Base-by-base conservation (phyloP, 2,329 filamentous ascomycete genomes). In the Phialophora chinensis region DNA sequence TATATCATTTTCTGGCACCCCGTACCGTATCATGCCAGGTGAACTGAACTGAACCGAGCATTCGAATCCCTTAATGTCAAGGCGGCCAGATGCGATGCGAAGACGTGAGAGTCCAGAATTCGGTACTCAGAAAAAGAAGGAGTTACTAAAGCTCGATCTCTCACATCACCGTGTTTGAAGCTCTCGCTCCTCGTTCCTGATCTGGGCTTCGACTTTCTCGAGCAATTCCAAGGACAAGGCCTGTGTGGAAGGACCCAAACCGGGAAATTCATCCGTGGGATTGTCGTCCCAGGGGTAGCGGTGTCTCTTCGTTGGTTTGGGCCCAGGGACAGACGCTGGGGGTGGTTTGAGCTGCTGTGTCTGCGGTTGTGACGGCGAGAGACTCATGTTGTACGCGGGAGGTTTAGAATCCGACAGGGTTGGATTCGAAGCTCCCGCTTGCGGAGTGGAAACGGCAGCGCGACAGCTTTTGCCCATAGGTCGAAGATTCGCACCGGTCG, bases 221-320 rank as follows among this genome's bases (percentile, higher is more conserved):
- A 64, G 54, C n/a, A 67, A 38, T 57, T 67, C 68, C 27, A 69
- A 23, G 55, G 65, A 67, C 20, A 67, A 27, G 27, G 68, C 65
- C 53, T 69, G 68, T n/a, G 68, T 69, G 5, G 68, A 69, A 5
- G 68, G 68, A 7, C 68, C 68, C 10, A 61, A 65, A 2, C 23
- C 62, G 44, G 53, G 59, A 23, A 67, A 67, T 7, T 69, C 68
- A 53, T 69, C 68, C 27, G 6, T 4, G 11, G 55, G 52, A 44
- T 17, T 31, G 8, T 38, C n/a, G 12, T 67, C 52, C 62, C 62
- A 65, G 11, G 66, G 66, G 3, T 62, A 55, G 6, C 29, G 25
- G 14, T 55, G 53, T 17, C 29, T 4, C 35, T 31, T 55, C n/a
- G 25, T 25, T 35, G 25, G 29, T 55, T 55, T 52, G 17, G 38